Base-by-base conservation (phyloP, 192 early-diverging fungal species). In the Funneliformis geosporum region DNA sequence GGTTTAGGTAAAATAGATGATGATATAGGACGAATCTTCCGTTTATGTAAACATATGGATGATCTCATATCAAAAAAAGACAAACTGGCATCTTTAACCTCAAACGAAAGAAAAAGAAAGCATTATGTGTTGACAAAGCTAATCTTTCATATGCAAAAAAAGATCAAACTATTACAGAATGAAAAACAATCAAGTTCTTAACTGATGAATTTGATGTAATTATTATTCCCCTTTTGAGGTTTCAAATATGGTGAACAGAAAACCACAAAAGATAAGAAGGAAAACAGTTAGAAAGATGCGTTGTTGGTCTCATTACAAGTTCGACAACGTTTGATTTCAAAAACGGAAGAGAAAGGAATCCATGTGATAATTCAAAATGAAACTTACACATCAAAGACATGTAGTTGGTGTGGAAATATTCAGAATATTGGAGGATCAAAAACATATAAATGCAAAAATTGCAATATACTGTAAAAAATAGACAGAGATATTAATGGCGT, bases 31-130 rank as follows among this genome's bases (percentile, higher is more conserved):
- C 25, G 25, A 50, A 73, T 39, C 25, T 68, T 28, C 25, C 4
- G 5, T 68, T 68, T 68, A 68, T 68, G 4, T 68, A 68, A 68
- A 68, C 23, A 59, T 23, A 73, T 73, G 44, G 28, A 73, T 39
- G 5, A 75, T 75, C 28, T 75, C 8, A 75, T 75, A 60, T 75
- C 38, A 28, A 55, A 75, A 61, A 75, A 61, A 50, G 46, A 75
- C 5, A 75, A 40, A 60, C 33, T 75, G 25, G 59, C 14, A 25
- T 60, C 16, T 75, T 75, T 28, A 55, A 75, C 5, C 2, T 75
- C 18, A 28, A 75, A 75, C 40, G 33, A 75, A 75, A 75, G 12
- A 40, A 75, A 33, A 75, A 60, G 3, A 75, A 75, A 60, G 73
- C 59, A 61, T 38, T 60, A 50, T 11, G 23, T 43, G 9, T 75